Evolutionary conservation across 148 eudicot species (phyloP).

Genomic region (Chenopodium quinoa): DNA sequence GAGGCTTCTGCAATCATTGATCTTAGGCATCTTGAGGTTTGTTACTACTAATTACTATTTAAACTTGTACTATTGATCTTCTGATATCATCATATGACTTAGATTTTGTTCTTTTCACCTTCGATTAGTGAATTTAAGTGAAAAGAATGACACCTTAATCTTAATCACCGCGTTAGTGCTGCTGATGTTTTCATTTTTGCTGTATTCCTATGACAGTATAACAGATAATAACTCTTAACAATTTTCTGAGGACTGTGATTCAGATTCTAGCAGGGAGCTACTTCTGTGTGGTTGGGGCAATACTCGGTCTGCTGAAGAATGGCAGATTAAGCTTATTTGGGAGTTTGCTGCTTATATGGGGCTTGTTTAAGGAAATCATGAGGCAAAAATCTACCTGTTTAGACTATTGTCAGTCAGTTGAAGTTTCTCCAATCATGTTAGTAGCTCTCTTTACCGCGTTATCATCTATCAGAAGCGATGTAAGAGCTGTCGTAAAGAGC

Average conservation of each 20-base stretch:
- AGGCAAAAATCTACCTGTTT: slow-evolving; percentile 15
- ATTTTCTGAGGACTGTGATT: neutral
- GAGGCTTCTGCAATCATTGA: slow-evolving; percentile 27
- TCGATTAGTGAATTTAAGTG: neutral
- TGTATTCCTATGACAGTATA: too few species aligned
- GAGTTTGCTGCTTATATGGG: slow-evolving; percentile 50
- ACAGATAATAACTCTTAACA: neutral
- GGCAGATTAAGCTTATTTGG: slow-evolving; percentile 56
- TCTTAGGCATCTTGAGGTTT: slow-evolving; percentile 58
- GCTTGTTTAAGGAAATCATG: slow-evolving; percentile 42
- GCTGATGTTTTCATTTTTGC: too few species aligned
- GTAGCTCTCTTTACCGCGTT: slow-evolving; percentile 40
- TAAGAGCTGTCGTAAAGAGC: slow-evolving; percentile 39
- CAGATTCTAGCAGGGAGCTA: slow-evolving; percentile 68
- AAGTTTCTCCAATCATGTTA: slow-evolving; percentile 42
- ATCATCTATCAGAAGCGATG: slow-evolving; percentile 39
- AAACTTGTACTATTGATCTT: neutral
- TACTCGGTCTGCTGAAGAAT: slow-evolving; percentile 43
- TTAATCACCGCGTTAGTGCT: neutral
- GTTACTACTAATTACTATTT: neutral
- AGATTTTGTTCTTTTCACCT: too few species aligned
- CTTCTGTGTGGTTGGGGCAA: slow-evolving; percentile 55
- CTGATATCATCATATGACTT: too few species aligned
- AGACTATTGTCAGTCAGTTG: slow-evolving; percentile 12
- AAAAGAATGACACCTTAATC: neutral